These are phyloP conservation scores for Keithomyces neogunnii DNA, from an alignment of 2,329 filamentous ascomycete species.

Conservation along the genomic window DNA sequence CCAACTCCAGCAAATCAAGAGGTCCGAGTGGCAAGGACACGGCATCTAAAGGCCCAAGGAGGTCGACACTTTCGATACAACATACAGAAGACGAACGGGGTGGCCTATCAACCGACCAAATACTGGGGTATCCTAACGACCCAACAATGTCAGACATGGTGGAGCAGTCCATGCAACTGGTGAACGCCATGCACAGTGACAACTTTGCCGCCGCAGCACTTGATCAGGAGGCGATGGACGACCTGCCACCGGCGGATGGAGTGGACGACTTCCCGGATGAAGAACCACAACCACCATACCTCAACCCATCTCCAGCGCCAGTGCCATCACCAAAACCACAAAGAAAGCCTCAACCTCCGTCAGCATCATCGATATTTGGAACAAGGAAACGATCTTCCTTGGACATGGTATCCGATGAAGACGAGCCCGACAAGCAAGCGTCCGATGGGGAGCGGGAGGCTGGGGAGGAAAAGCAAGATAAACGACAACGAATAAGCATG, in stretches of 20 bases:
- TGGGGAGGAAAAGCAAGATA: conserved; percentile 12
- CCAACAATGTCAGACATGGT: conserved; percentile 20
- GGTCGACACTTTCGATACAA: conserved; percentile 3
- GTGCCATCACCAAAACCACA: not conserved
- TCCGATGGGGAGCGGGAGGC: conserved; percentile 8
- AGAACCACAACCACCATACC: not conserved
- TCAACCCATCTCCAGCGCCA: not conserved
- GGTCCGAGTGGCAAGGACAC: conserved; percentile 7
- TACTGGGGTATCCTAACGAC: conserved; percentile 18
- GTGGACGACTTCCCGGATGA: conserved; percentile 4
- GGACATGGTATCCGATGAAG: conserved; percentile 11
- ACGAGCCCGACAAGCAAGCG: conserved; percentile 4
- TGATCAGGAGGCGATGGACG: conserved; percentile 8
- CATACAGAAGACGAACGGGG: conserved; percentile 16
- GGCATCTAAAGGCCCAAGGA: conserved; percentile 16
- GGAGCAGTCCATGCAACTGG: conserved; percentile 36
- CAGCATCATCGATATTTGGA: not conserved
- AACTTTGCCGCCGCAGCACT: conserved; percentile 1
- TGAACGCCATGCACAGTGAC: conserved; percentile 22
- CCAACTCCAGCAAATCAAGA: conserved; percentile 10
- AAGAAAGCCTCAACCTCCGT: not conserved
- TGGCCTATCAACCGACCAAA: conserved; percentile 6
- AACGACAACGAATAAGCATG: conserved; percentile 17
- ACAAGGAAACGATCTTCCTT: conserved; percentile 1
- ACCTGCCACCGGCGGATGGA: conserved; percentile 9